Percentiles rank a stretch among this genome's conserved stretches.
Conservation (phyloP, 371 early-diverging fungal species). For the Lichtheimia ornata region DNA sequence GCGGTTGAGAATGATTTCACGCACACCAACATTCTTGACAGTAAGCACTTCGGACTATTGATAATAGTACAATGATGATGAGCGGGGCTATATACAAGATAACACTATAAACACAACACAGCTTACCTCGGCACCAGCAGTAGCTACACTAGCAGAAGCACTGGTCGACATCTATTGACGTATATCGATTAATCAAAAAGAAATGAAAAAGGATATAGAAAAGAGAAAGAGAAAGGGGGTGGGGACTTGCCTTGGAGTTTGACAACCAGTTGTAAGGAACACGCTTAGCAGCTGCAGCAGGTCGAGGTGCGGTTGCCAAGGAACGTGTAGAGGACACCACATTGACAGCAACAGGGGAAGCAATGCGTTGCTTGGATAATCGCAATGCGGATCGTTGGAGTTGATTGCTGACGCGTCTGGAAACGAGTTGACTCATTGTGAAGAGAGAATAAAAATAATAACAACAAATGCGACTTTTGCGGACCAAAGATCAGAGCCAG, state of each 20-base stretch:
- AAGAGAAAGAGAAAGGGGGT: neutral
- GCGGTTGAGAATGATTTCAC: constrained; percentile 80
- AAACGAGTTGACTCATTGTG: constrained; percentile 32
- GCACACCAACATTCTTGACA: constrained; percentile 33
- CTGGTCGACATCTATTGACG: constrained; percentile 12
- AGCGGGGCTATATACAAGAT: no score
- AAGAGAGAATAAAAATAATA: constrained; percentile 24
- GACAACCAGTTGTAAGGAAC: constrained; percentile 19
- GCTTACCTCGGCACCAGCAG: constrained; percentile 24
- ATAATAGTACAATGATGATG: neutral
- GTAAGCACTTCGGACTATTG: constrained; percentile 54
- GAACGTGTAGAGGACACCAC: constrained; percentile 10
- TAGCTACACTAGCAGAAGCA: constrained; percentile 29
- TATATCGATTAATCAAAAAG: constrained; percentile 10
- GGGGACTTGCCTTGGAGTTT: constrained; percentile 7
- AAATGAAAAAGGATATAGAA: no score
- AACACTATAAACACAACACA: neutral
- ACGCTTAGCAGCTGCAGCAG: constrained; percentile 2
- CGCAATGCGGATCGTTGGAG: constrained; percentile 15
- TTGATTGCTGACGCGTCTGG: constrained; percentile 23
- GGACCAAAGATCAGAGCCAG: no score
- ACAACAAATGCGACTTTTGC: no score
- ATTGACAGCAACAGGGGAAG: constrained; percentile 5
- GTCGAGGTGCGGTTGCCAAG: constrained; percentile 10
- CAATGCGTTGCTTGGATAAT: constrained; percentile 6